Evolutionary conservation across 2,329 filamentous ascomycete species (phyloP).

Genomic region (Geosmithia putterillii): DNA sequence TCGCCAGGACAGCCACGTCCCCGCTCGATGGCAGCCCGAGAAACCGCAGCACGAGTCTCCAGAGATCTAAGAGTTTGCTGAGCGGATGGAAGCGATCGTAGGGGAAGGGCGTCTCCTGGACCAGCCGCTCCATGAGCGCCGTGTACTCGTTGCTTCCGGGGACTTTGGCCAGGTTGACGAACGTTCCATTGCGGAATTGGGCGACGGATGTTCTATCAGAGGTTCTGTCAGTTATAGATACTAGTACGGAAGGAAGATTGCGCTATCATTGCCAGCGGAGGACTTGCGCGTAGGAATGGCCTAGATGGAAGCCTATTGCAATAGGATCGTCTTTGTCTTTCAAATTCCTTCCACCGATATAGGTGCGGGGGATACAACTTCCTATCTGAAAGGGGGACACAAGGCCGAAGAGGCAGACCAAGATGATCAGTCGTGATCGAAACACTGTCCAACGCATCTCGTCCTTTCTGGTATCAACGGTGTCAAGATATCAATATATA

Average conservation of each 20-base stretch:
- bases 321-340: neutral
- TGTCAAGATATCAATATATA: no score
- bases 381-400: neutral
- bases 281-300: constrained; percentile 1
- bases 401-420: neutral
- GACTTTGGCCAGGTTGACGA: neutral
- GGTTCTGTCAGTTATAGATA: neutral
- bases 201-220: constrained; percentile 1
- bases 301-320: neutral
- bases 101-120: neutral
- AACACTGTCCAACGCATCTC: neutral
- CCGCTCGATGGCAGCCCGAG: neutral
- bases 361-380: neutral
- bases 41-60: neutral
- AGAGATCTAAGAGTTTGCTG: no score
- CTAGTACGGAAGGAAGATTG: neutral
- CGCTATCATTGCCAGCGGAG: no score
- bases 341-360: neutral
- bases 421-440: constrained; percentile 10
- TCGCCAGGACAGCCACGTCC: neutral
- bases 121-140: neutral
- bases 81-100: neutral
- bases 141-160: constrained; percentile 1
- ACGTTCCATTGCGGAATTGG: neutral
- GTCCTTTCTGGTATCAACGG: no score